Evolutionary conservation across 495 filamentous ascomycete genomes (phyloP), one percentile per base, ranked within the genome.

Genomic region (Cercophora sp.): DNA sequence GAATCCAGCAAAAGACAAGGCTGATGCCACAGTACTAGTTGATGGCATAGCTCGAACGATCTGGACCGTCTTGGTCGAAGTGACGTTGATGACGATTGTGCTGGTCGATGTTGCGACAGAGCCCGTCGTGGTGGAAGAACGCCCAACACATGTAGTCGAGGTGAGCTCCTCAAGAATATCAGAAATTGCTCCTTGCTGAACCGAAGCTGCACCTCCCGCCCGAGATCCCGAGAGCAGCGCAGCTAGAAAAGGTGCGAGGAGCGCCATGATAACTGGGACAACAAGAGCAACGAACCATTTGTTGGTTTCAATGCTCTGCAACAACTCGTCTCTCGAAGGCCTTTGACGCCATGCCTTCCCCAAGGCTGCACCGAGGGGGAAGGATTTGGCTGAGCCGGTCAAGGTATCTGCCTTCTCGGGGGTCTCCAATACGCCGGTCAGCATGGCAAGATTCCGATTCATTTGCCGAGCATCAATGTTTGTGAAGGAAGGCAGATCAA

Each of bases 381-480:
- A 2, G 24, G 8, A 1, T 1, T 32, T 19, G 25, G 1, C n/a
- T 10, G 25, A 25, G n/a, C 5, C n/a, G 6, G 39, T 58, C 20
- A 15, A n/a, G 23, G 25, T 2, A 41, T 37, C 59, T 19, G 64
- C 36, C 51, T 19, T 23, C 16, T 47, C 44, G 11, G 18, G 23
- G 20, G 50, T 15, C 10, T 63, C 74, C 18, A 58, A 67, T 31
- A 80, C 59, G 8, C 74, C 77, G 22, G 82, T 83, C 43, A 91
- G 67, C 34, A 79, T 85, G 45, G 85, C 85, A 42, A 91, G 64
- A 58, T 89, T 88, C 48, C 84, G 72, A 61, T 89, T 90, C 62
- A 91, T 78, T 59, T 91, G 87, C 24, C 80, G 68, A 19, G 85
- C 79, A 51, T 87, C 82, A 58, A 91, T 85, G 40, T 81, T 84